These are phyloP conservation scores for Ilex aquifolium DNA, from an alignment of 257 asterid genomes.

Conservation along the genomic window DNA sequence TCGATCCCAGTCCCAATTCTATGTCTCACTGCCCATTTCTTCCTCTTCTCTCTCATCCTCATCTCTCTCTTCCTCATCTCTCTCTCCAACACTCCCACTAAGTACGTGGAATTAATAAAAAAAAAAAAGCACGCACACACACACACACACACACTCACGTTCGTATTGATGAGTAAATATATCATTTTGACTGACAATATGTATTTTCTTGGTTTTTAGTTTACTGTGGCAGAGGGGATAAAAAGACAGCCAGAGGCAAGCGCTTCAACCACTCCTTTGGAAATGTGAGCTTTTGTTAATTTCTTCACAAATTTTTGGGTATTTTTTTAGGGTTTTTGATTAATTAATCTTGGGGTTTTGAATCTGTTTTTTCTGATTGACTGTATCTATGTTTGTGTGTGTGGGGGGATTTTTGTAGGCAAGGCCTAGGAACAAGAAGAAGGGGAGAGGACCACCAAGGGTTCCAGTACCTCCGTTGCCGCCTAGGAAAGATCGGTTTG, in stretches of 20 bases:
- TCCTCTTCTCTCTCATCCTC: slow-evolving; percentile 20
- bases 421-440: slow-evolving; percentile 75
- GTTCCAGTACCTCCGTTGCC: slow-evolving; percentile 79
- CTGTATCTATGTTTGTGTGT: not conserved
- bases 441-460: slow-evolving; percentile 99
- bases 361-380: not conserved
- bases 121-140: not conserved
- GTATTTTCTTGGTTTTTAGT: slow-evolving; percentile 30
- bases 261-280: slow-evolving; percentile 94
- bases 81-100: slow-evolving; percentile 40
- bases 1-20: slow-evolving; percentile 42
- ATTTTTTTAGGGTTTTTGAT: not conserved
- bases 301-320: not conserved
- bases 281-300: slow-evolving; percentile 44
- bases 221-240: slow-evolving; percentile 94
- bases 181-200: not conserved
- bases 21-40: slow-evolving; percentile 21
- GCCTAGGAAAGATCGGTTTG: slow-evolving; percentile 83
- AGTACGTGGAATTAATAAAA: slow-evolving; percentile 38
- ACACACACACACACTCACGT: not conserved
- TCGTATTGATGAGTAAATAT: not conserved
- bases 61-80: slow-evolving; percentile 21
- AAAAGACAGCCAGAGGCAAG: slow-evolving; percentile 92
- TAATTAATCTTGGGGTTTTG: slow-evolving; percentile 1
- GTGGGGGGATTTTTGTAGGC: slow-evolving; percentile 38